These are phyloP conservation scores for Escallonia herrerae DNA, from an alignment of 129 eudicot species.

Conservation along the genomic window DNA sequence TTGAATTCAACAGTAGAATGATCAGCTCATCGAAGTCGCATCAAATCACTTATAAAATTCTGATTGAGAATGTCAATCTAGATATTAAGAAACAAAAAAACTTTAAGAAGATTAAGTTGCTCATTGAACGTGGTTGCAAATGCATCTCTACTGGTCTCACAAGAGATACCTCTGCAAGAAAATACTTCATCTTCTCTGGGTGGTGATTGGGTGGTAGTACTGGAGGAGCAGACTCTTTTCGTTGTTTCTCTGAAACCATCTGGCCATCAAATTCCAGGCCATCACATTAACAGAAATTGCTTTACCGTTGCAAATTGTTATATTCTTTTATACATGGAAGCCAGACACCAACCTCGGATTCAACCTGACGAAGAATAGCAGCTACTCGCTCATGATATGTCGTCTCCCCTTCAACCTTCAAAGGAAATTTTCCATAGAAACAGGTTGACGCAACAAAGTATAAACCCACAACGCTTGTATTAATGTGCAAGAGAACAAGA, in stretches of 20 bases:
- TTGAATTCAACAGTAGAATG: too few species aligned
- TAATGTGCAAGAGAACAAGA: neutral
- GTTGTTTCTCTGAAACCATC: conserved; percentile 98
- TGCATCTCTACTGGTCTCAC: neutral
- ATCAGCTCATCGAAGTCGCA: too few species aligned
- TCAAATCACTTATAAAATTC: too few species aligned
- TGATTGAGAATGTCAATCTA: too few species aligned
- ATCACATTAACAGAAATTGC: conserved; percentile 3
- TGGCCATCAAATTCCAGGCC: conserved; percentile 20
- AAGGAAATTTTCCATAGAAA: neutral
- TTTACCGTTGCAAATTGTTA: neutral
- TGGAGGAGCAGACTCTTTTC: conserved; percentile 97
- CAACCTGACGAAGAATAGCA: conserved; percentile 86
- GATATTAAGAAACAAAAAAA: neutral
- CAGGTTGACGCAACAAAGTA: neutral
- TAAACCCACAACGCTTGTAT: neutral
- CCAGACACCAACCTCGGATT: conserved; percentile 68
- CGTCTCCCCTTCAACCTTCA: conserved; percentile 93
- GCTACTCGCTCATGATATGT: conserved; percentile 87
- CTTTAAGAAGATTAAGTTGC: neutral
- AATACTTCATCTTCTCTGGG: conserved; percentile 77
- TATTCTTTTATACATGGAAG: conserved; percentile 1
- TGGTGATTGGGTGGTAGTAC: conserved; percentile 49
- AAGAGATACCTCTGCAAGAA: conserved; percentile 73
- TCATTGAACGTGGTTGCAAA: neutral